phyloP scores from a whole-genome alignment of 495 filamentous ascomycete genomes.

The Poronia punctata region DNA sequence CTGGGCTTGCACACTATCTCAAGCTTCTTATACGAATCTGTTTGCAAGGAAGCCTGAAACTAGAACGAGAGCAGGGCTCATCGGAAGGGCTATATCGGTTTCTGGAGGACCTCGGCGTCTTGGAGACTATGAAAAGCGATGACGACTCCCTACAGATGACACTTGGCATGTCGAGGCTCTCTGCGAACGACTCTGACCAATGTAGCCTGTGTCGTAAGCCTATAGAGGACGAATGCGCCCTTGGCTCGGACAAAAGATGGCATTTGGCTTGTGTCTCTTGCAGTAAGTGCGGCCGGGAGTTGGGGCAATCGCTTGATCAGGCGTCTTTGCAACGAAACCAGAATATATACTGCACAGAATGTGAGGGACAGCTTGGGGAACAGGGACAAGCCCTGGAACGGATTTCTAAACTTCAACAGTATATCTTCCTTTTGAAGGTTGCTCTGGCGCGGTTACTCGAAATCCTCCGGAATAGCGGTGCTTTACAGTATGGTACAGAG shows the following conservation, averaged over 20 bases:
- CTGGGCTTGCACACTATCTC: slow-evolving; percentile 93
- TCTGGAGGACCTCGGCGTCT: slow-evolving; percentile 68
- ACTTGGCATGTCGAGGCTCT: slow-evolving; percentile 63
- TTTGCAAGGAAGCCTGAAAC: slow-evolving; percentile 83
- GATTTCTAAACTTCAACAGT: slow-evolving; percentile 83
- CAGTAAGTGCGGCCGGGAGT: slow-evolving; percentile 62
- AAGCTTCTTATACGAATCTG: slow-evolving; percentile 97
- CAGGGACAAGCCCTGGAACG: slow-evolving; percentile 43
- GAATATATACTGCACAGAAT: slow-evolving; percentile 61
- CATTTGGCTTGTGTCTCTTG: slow-evolving; percentile 77
- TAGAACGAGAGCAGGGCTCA: slow-evolving; percentile 75
- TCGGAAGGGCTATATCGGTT: slow-evolving; percentile 72
- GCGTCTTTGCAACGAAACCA: slow-evolving; percentile 59
- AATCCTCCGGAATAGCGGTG: slow-evolving; percentile 74
- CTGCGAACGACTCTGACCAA: slow-evolving; percentile 73
- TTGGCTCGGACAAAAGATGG: slow-evolving; percentile 67
- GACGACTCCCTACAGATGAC: slow-evolving; percentile 66
- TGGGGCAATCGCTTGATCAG: slow-evolving; percentile 56
- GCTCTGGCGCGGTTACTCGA: slow-evolving; percentile 85
- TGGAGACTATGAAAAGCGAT: slow-evolving; percentile 64
- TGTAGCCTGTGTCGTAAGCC: slow-evolving; percentile 75
- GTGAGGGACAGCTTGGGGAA: slow-evolving; percentile 34
- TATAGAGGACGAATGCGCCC: slow-evolving; percentile 88
- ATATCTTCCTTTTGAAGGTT: slow-evolving; percentile 84
- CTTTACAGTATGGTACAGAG: slow-evolving; percentile 44